Evolutionary conservation across 352 stramenopile genomes (phyloP), one percentile per base, ranked within the genome.

Genomic region (Sclerospora graminicola): DNA sequence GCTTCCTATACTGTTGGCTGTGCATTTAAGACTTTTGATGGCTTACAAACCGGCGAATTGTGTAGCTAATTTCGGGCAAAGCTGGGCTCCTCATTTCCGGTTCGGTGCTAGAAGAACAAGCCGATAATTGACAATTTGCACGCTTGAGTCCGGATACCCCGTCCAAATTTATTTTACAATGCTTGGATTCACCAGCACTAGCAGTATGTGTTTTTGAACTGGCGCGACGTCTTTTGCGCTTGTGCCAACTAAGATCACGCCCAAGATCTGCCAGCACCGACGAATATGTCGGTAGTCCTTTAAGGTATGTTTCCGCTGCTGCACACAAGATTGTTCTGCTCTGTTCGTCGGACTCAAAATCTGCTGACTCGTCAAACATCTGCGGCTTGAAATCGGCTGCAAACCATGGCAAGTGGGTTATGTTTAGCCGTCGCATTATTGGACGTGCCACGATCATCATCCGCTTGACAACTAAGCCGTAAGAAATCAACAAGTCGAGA

Each of bases 301-400:
- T 72, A 20, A 90, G 43, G 44, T 90, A 88, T 13, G 41, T 53
- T 38, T 86, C 72, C 0, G 69, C 71, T 1, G 73, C 67, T 7
- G 51, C 57, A 29, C 51, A 68, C 24, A 90, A 29, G 35, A 86
- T 69, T 40, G 69, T 73, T 31, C 83, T 86, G 48, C 57, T 81
- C 48, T 71, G 61, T n/a, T 90, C 78, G 28, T 90, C 78, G n/a
- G 71, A 85, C 49, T 88, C 72, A 32, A 90, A 90, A 48, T 81
- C 70, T 1, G 78, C 78, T 11, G 65, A 80, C 10, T 66, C 50
- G 42, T 84, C 74, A 28, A 74, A 82, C 70, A 90, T 86, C 14
- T 62, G 55, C 4, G 78, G 75, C 8, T 38, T 45, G 30, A 90
- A 90, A 10, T 63, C 52, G 2, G 39, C 43, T 0, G 75, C 75